phyloP scores from a whole-genome alignment of 441 rosid species.

The Euphorbia neoarborescens region DNA sequence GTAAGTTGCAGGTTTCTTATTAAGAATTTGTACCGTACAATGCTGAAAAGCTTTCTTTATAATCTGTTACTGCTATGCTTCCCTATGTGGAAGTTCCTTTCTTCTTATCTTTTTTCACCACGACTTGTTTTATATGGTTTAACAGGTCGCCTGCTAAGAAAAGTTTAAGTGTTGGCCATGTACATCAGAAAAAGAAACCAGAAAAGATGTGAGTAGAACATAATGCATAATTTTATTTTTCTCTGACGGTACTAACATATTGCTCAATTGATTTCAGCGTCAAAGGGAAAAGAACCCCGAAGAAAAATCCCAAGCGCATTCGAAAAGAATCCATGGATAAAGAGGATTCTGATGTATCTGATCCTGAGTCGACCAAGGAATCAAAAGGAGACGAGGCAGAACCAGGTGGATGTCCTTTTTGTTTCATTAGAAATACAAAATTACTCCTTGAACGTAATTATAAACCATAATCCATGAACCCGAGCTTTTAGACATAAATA shows the following conservation, averaged over 20 bases:
- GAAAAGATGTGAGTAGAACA: conserved; percentile 44
- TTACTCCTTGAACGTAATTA: neutral
- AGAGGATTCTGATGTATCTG: conserved; percentile 39
- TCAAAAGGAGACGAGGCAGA: conserved; percentile 24
- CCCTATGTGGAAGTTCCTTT: neutral
- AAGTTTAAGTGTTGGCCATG: conserved; percentile 34
- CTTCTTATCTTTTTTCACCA: neutral
- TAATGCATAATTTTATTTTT: neutral
- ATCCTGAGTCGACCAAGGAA: conserved; percentile 27
- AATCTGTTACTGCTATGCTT: neutral
- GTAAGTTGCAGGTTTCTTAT: conserved; percentile 39
- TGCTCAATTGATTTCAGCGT: conserved; percentile 34
- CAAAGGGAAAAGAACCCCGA: conserved; percentile 83
- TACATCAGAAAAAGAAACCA: conserved; percentile 38
- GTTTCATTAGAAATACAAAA: neutral
- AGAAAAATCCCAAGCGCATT: conserved; percentile 41
- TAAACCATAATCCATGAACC: neutral
- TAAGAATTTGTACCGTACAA: neutral
- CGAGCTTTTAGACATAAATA: neutral
- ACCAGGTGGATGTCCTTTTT: conserved; percentile 28
- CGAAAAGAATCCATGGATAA: conserved; percentile 33
- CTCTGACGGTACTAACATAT: conserved; percentile 11
- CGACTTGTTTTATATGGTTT: conserved; percentile 13
- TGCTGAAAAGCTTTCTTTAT: conserved; percentile 3
- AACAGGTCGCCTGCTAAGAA: conserved; percentile 51